Percentiles rank a stretch among this genome's conserved stretches.
Evolutionary conservation across 305 asterid species (phyloP).

Genomic region (Solanum aculeatissimum): DNA sequence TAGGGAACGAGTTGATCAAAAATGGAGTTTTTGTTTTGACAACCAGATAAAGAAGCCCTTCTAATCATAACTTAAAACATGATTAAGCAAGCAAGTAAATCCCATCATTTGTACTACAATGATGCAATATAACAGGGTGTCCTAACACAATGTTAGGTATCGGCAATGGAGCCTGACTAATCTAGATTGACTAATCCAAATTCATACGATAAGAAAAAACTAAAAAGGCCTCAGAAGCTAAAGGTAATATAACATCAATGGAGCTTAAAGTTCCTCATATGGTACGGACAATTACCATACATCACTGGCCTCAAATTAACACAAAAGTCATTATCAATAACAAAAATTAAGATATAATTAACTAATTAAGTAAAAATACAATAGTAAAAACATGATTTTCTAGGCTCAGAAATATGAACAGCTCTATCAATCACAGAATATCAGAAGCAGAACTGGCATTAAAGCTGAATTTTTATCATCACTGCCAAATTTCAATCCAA

Average conservation of each 20-base stretch:
- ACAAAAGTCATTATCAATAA: background rate
- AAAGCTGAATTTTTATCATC: constrained; percentile 64
- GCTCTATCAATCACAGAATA: constrained; percentile 68
- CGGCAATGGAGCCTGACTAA: no score
- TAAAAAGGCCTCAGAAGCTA: background rate
- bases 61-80: background rate
- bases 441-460: constrained; percentile 99
- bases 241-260: background rate
- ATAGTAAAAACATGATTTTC: background rate
- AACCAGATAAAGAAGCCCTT: background rate
- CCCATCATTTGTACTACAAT: no score
- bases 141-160: no score
- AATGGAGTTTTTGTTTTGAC: background rate
- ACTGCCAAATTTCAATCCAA: constrained; percentile 13
- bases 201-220: fast-evolving
- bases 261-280: background rate
- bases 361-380: background rate
- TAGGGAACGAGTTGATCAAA: background rate
- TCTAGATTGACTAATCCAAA: background rate
- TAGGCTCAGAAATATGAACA: constrained; percentile 5
- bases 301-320: background rate
- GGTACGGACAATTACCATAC: constrained; percentile 5
- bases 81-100: no score
- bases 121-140: no score
- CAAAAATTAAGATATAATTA: background rate